phyloP scores from a whole-genome alignment of 169 alveolate species.

The Plasmodium coatneyi region DNA sequence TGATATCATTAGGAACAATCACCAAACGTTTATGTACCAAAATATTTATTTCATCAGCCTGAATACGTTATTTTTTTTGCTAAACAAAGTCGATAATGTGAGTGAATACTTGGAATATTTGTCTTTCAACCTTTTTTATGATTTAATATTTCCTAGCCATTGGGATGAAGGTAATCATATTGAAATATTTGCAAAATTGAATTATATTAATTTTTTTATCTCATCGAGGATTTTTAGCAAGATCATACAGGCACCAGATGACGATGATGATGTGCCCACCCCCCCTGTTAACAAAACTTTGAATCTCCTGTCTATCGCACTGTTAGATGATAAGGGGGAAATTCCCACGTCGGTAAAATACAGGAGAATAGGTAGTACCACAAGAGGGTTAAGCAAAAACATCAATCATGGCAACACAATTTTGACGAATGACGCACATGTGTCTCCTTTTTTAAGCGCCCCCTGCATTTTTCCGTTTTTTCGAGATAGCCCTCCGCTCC shows the following conservation, averaged over 20 bases:
- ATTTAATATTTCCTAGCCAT: conserved; percentile 5
- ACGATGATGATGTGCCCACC: background rate
- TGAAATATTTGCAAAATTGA: conserved; percentile 55
- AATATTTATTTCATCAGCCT: conserved; percentile 50
- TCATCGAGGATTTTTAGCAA: conserved; percentile 23
- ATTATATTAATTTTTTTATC: conserved; percentile 42
- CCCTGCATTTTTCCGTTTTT: background rate
- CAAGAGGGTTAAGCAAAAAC: background rate
- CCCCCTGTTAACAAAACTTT: background rate
- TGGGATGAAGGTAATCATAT: conserved; percentile 28
- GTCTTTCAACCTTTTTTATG: conserved; percentile 1
- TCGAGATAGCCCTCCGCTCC: background rate
- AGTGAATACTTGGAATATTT: conserved; percentile 22
- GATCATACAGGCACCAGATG: background rate
- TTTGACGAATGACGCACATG: background rate
- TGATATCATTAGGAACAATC: conserved; percentile 44
- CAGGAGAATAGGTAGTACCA: background rate
- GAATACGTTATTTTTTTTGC: conserved; percentile 53
- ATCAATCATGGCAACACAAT: background rate
- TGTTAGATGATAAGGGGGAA: background rate
- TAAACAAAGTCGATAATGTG: conserved; percentile 5
- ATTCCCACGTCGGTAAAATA: background rate
- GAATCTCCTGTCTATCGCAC: background rate
- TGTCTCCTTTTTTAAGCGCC: background rate
- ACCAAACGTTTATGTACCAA: conserved; percentile 18